These are phyloP conservation scores for Chrysanthemum makinoi DNA, from an alignment of 129 eudicot genomes.

Conservation along the genomic window DNA sequence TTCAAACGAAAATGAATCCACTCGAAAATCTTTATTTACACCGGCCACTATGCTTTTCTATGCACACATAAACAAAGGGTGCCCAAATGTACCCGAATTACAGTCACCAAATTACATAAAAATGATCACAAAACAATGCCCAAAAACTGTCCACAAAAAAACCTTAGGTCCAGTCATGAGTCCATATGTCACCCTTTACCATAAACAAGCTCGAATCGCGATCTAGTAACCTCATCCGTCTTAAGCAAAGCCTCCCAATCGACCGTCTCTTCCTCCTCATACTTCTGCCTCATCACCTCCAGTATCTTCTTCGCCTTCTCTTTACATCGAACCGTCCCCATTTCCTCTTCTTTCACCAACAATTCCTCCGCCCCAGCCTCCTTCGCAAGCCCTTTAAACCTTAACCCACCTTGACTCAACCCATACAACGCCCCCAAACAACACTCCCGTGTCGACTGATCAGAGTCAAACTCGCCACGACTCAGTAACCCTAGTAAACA, in stretches of 20 bases:
- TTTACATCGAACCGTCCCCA: constrained; percentile 35
- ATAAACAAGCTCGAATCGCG: constrained; percentile 25
- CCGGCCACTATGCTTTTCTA: constrained; percentile 13
- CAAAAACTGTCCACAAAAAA: constrained; percentile 21
- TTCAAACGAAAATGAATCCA: background rate
- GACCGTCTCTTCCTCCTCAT: constrained; percentile 65
- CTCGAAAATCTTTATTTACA: constrained; percentile 38
- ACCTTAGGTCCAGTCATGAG: constrained; percentile 15
- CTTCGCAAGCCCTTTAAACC: constrained; percentile 84
- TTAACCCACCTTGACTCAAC: constrained; percentile 74
- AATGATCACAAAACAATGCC: constrained; percentile 20
- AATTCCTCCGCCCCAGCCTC: constrained; percentile 76
- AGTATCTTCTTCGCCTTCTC: constrained; percentile 54
- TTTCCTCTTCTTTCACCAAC: constrained; percentile 39
- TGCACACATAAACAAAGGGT: constrained; percentile 24
- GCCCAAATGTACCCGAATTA: constrained; percentile 7
- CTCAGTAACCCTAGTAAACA: constrained; percentile 51
- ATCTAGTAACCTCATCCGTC: constrained; percentile 52
- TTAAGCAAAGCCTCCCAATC: constrained; percentile 78
- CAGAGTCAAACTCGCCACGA: constrained; percentile 49
- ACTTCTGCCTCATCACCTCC: constrained; percentile 52
- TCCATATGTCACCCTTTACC: constrained; percentile 17
- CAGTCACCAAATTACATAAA: constrained; percentile 23
- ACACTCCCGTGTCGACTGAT: constrained; percentile 52
- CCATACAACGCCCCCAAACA: constrained; percentile 65